Evolutionary conservation across 805 yeast genomes (phyloP), one percentile per base, ranked within the genome.

Genomic region (Candida schatavii): DNA sequence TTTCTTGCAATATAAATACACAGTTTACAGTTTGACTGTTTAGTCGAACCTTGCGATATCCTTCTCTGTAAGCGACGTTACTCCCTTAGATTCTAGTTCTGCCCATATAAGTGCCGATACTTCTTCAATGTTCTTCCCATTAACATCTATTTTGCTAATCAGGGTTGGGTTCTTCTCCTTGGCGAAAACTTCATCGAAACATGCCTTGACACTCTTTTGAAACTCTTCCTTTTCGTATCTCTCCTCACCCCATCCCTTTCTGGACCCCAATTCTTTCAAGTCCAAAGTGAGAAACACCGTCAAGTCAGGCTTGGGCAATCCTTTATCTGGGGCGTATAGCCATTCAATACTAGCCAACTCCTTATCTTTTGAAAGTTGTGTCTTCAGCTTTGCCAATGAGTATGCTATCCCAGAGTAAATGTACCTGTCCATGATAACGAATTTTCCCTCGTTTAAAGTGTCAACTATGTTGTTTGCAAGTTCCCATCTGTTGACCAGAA

Each of bases 401-500:
- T 91, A 93, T 4, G 97, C 96, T 3, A 89, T 78, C 0, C 99
- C 99, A 0, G 97, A 88, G 55, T 87, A 91, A 3, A 86, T 84
- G 55, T 91, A 93, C 48, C 99, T 69, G 58, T 93, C 99, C 43
- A 90, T 59, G 0, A 93, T 70, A 1, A 93, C 74, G 40, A 73
- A 71, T 10, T 56, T 57, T 1, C 96, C 97, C 0, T 58, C 47
- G 1, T 61, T 50, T 15, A 89, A 59, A 10, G 66, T 55, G 1
- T 55, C 42, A 9, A 63, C 56, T 4, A 93, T 79, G 3, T 61
- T 57, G 1, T 67, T 61, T 1, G 72, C 75, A 18, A 79, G 52
- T 59, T 93, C 99, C 99, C 99, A 93, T 48, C 99, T 68, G 55
- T 93, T 93, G 1, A 98, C 97, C 50, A 89, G 80, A 60, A 93